Evolutionary conservation across 768 basidiomycete species (phyloP).

Genomic region (Filobasidium wieringae): DNA sequence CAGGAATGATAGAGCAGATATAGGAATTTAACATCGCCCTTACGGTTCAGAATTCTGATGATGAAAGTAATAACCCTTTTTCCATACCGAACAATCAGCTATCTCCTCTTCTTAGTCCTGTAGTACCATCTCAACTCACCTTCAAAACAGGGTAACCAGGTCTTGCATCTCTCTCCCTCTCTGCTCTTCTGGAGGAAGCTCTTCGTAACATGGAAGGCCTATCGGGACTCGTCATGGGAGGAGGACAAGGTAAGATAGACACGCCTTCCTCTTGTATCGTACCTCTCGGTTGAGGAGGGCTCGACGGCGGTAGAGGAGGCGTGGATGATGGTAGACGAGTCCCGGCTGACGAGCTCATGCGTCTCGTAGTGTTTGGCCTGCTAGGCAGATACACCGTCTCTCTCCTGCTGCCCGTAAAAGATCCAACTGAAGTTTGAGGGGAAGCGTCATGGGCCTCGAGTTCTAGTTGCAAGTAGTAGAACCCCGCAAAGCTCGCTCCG

Average conservation of each 20-base stretch:
- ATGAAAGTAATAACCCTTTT: constrained; percentile 79
- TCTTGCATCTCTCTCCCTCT: constrained; percentile 32
- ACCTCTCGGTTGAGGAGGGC: not conserved
- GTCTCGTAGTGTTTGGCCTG: not conserved
- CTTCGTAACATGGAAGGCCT: not conserved
- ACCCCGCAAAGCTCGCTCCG: constrained; percentile 79
- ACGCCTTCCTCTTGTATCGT: not conserved
- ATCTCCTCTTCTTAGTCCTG: not conserved
- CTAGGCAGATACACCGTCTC: not conserved
- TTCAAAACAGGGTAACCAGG: constrained; percentile 8
- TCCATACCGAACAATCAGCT: constrained; percentile 45
- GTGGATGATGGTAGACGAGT: not conserved
- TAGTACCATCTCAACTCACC: constrained; percentile 8
- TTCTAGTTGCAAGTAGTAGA: constrained; percentile 14
- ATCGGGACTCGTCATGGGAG: not conserved
- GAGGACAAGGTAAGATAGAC: not conserved
- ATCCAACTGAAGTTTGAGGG: not conserved
- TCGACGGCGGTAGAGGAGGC: not conserved
- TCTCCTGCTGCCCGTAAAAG: not conserved
- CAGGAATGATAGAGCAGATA: constrained; percentile 4
- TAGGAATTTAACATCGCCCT: constrained; percentile 40
- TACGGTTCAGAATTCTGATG: constrained; percentile 87
- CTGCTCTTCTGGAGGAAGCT: constrained; percentile 7
- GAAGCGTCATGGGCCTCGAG: constrained; percentile 6
- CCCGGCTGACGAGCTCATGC: not conserved